Evolutionary conservation across 2,329 filamentous ascomycete genomes (phyloP).

Genomic region (Curvularia hawaiiensis): DNA sequence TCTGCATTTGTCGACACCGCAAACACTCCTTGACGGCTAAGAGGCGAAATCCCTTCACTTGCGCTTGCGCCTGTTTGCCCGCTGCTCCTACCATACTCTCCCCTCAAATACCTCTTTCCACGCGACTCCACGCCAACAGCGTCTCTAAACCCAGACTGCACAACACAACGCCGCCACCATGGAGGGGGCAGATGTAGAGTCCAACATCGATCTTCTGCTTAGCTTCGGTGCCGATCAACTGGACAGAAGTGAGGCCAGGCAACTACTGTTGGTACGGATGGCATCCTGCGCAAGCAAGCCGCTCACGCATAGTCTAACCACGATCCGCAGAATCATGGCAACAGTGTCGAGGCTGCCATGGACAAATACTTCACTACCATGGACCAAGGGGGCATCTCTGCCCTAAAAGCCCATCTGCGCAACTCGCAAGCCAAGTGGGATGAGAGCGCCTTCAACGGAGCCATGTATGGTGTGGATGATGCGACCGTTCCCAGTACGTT

Average conservation of each 20-base stretch:
- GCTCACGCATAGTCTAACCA: slow-evolving; percentile 4
- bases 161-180: slow-evolving; percentile 8
- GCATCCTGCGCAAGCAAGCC: slow-evolving; percentile 5
- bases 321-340: slow-evolving; percentile 29
- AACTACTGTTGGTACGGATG: slow-evolving; percentile 23
- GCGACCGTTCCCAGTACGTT: slow-evolving; percentile 38
- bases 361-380: slow-evolving; percentile 29
- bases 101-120: slow-evolving; percentile 2
- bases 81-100: background rate
- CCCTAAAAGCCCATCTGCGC: slow-evolving; percentile 28
- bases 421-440: slow-evolving; percentile 39
- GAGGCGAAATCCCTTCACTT: slow-evolving; percentile 1
- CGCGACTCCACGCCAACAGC: slow-evolving; percentile 1
- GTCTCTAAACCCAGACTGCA: background rate
- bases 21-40: background rate
- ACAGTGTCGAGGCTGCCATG: slow-evolving; percentile 30
- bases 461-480: slow-evolving; percentile 38
- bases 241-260: slow-evolving; percentile 22
- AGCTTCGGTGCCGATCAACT: slow-evolving; percentile 21
- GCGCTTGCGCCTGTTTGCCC: slow-evolving; percentile 11
- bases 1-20: background rate
- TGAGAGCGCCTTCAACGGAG: slow-evolving; percentile 36
- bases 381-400: slow-evolving; percentile 17
- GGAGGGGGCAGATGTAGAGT: slow-evolving; percentile 17
- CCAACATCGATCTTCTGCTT: slow-evolving; percentile 16